A percentile compares a stretch with the other conserved stretches of the same genome.
Evolutionary conservation across 225 moss, liverwort and hornwort species (phyloP).

Genomic region (Pseudisothecium myosuroides): DNA sequence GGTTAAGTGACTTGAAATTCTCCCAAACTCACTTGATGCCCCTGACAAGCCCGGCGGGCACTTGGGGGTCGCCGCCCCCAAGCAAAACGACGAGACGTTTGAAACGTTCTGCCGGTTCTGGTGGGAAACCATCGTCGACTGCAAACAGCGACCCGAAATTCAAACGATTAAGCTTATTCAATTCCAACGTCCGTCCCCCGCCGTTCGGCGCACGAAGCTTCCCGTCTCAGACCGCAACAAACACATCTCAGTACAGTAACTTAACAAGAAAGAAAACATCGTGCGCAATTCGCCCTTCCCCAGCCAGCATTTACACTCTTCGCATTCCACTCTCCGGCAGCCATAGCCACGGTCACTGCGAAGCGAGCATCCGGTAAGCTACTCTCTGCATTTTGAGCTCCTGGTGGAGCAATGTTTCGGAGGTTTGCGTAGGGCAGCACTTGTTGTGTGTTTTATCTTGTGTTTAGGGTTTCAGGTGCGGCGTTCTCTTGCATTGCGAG

Average conservation of each 20-base stretch:
- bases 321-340: background rate
- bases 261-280: background rate
- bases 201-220: background rate
- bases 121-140: background rate
- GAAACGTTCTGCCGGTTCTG: background rate
- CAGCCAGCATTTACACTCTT: background rate
- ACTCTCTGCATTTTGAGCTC: no score
- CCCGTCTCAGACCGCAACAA: background rate
- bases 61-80: background rate
- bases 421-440: background rate
- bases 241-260: background rate
- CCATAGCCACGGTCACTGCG: background rate
- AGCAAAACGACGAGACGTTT: background rate
- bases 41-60: background rate
- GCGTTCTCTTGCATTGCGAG: background rate
- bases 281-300: background rate
- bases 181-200: background rate
- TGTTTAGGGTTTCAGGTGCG: conserved; percentile 2
- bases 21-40: background rate
- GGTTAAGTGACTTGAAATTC: background rate
- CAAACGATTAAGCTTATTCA: background rate
- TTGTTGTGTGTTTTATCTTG: no score
- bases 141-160: background rate
- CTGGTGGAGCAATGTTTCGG: background rate
- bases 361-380: background rate